Evolutionary conservation across 441 rosid genomes (phyloP).

Genomic region (Adansonia madagascariensis): DNA sequence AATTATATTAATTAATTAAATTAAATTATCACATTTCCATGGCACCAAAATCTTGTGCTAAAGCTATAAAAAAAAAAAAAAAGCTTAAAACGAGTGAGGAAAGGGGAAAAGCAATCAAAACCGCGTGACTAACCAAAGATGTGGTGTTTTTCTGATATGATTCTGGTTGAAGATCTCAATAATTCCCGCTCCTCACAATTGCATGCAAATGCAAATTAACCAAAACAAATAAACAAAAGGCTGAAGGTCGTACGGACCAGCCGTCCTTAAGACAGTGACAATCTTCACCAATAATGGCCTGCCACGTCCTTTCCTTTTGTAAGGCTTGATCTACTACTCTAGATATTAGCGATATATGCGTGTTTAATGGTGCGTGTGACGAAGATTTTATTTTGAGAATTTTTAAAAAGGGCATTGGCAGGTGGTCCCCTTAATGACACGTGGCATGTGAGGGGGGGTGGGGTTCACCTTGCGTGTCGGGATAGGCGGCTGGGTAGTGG

Average conservation of each 20-base stretch:
- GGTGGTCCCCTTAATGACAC: constrained; percentile 31
- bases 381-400: constrained; percentile 4
- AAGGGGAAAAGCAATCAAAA: constrained; percentile 22
- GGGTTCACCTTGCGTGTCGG: constrained; percentile 32
- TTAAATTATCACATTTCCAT: background rate
- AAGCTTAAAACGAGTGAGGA: constrained; percentile 1
- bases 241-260: constrained; percentile 14
- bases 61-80: background rate
- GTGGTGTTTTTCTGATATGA: constrained; percentile 22
- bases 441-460: background rate
- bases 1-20: too few species aligned
- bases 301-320: constrained; percentile 23
- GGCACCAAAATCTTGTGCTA: constrained; percentile 16
- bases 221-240: background rate
- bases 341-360: constrained; percentile 18
- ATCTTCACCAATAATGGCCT: constrained; percentile 14
- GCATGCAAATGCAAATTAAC: constrained; percentile 23
- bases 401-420: constrained; percentile 17
- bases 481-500: constrained; percentile 36
- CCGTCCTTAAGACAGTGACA: constrained; percentile 25
- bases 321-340: constrained; percentile 28
- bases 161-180: constrained; percentile 32
- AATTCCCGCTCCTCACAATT: constrained; percentile 34
- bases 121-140: constrained; percentile 53
- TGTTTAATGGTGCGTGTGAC: background rate